Conservation (phyloP, 768 basidiomycete genomes). For the Mrakia blollopis region DNA sequence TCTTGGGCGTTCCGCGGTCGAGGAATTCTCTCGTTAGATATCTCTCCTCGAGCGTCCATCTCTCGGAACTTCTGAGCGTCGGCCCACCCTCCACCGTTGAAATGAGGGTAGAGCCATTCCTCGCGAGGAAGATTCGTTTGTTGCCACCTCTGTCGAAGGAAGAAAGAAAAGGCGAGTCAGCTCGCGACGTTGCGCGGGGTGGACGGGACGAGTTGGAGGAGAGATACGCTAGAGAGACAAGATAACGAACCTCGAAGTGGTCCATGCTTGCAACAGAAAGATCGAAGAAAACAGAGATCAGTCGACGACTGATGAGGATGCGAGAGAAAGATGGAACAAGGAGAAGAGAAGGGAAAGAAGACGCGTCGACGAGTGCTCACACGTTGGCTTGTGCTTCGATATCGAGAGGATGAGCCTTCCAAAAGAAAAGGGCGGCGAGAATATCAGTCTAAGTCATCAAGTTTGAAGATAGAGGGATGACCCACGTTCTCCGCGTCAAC, state of each 20-base stretch:
- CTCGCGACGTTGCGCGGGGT: too few species aligned
- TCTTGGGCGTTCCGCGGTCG: constrained; percentile 5
- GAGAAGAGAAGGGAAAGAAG: too few species aligned
- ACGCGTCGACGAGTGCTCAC: too few species aligned
- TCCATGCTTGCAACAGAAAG: not conserved
- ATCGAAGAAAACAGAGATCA: too few species aligned
- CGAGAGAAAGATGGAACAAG: too few species aligned
- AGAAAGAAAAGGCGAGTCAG: not conserved
- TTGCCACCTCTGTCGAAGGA: not conserved
- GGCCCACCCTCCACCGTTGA: not conserved
- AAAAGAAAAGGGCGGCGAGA: too few species aligned
- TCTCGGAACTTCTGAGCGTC: not conserved
- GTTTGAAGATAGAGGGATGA: not conserved
- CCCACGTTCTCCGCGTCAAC: not conserved
- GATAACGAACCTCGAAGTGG: constrained; percentile 9
- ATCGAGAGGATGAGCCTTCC: constrained; percentile 12
- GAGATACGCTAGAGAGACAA: not conserved
- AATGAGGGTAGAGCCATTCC: not conserved
- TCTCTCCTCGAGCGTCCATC: not conserved
- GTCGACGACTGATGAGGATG: too few species aligned
- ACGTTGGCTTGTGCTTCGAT: constrained; percentile 18
- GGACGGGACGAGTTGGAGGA: not conserved
- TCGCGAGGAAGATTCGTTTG: not conserved
- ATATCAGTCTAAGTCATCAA: not conserved
- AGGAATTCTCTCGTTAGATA: not conserved